These are phyloP conservation scores for Colletotrichum tamarilloi DNA, from an alignment of 2,329 filamentous ascomycete genomes.

Conservation along the genomic window DNA sequence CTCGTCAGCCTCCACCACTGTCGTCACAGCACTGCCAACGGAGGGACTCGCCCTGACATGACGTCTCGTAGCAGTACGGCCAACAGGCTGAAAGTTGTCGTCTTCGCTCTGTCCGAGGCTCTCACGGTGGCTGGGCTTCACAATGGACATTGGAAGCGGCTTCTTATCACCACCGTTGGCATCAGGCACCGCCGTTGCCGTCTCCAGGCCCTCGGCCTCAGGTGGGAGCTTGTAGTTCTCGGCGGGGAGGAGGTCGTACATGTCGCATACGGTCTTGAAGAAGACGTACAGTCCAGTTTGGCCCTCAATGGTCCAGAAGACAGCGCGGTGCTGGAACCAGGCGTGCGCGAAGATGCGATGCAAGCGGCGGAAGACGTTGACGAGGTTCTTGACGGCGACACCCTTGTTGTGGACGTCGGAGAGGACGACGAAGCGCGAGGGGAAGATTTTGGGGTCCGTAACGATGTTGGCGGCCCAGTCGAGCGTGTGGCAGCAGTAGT, in stretches of 20 bases:
- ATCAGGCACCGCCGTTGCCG: constrained; percentile 54
- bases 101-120: constrained; percentile 49
- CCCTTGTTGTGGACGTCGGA: constrained; percentile 69
- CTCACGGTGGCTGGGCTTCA: constrained; percentile 48
- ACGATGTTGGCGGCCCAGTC: constrained; percentile 97
- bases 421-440: constrained; percentile 77
- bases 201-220: constrained; percentile 88
- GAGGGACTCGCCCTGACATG: constrained; percentile 85
- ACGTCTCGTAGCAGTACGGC: constrained; percentile 80
- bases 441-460: constrained; percentile 94
- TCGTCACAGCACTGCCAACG: constrained; percentile 81
- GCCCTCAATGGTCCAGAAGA: constrained; percentile 94
- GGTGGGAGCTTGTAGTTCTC: constrained; percentile 97
- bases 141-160: constrained; percentile 45
- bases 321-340: constrained; percentile 96
- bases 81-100: constrained; percentile 63
- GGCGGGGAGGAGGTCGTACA: constrained; percentile 87
- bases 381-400: constrained; percentile 81
- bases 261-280: constrained; percentile 97
- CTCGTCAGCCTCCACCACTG: constrained; percentile 85
- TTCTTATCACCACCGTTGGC: constrained; percentile 42
- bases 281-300: constrained; percentile 94
- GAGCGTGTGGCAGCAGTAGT: constrained; percentile 98
- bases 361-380: constrained; percentile 93
- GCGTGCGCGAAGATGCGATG: constrained; percentile 98